These are phyloP conservation scores for Chrysanthemum makinoi DNA, from an alignment of 129 eudicot species.

Conservation along the genomic window DNA sequence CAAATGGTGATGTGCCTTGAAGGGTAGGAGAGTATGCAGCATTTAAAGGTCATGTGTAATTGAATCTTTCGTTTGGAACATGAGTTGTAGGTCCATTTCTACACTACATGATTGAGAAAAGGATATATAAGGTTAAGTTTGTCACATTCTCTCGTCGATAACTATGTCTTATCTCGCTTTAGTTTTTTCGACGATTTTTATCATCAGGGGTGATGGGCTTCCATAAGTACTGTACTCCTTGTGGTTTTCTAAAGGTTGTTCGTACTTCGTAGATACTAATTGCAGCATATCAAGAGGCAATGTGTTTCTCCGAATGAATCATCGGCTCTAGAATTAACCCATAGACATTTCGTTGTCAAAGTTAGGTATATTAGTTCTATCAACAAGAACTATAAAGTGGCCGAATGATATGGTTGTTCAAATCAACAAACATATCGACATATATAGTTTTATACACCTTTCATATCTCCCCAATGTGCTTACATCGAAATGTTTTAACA, in stretches of 20 bases:
- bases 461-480: not conserved
- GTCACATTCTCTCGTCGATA: constrained; percentile 18
- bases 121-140: constrained; percentile 15
- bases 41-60: constrained; percentile 30
- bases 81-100: constrained; percentile 19
- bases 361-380: not conserved
- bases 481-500: not conserved
- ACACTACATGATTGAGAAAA: constrained; percentile 17
- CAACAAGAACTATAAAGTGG: too few species aligned
- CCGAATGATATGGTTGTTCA: not conserved
- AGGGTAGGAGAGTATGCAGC: constrained; percentile 6
- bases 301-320: not conserved
- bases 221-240: too few species aligned
- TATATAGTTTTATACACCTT: not conserved
- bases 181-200: too few species aligned
- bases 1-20: constrained; percentile 17
- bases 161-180: not conserved
- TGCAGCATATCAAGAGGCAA: not conserved
- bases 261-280: too few species aligned
- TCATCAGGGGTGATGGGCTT: too few species aligned
- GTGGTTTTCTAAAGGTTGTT: too few species aligned
- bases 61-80: constrained; percentile 20
- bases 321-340: not conserved
- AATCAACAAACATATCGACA: not conserved
- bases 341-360: not conserved